Evolutionary conservation across 2,329 filamentous ascomycete genomes (phyloP), one percentile per base, ranked within the genome.

Genomic region (Exserohilum turcica): DNA sequence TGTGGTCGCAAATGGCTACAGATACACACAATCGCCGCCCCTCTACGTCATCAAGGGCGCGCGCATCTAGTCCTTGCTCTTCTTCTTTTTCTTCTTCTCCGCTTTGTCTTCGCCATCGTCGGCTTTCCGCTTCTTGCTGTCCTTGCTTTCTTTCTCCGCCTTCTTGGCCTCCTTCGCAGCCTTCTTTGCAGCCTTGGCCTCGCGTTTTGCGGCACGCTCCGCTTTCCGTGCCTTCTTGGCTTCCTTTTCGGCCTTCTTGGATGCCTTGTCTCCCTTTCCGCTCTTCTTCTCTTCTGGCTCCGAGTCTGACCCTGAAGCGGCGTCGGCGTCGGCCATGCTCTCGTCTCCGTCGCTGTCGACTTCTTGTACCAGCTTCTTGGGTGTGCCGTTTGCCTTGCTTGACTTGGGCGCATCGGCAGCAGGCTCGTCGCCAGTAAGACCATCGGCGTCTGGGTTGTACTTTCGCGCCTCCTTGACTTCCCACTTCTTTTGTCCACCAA

Each of bases 391-490:
- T 56, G 75, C 74, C 47, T 68, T 62, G 46, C 78, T 82, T 65
- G 77, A 78, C 77, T 79, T 81, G 12, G 52, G 47, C 37, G 47
- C 52, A 38, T 54, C 52, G 18, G 52, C 52, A 37, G 87, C 82
- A 12, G 84, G 82, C 63, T 88, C 87, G 65, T 90, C 84, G 42
- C 84, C 85, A 55, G 81, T 81, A 44, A 97, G 79, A 59, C 92
- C 93, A 76, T 99, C 94, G 48, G 91, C 94, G 72, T 97, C 92
- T 43, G 86, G 83, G 76, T 97, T 97, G 83, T 99, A 99, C 77
- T 93, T 94, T 72, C 91, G 85, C 9, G 90, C 89, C 76, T 97
- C 91, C 79, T 95, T 96, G 70, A 99, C 82, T 60, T 92, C 90
- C 83, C 91, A 95, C 78, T 96, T 96, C 66, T 87, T 86, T 24